Percentiles rank a stretch among this genome's conserved stretches.
Evolutionary conservation across 441 rosid genomes (phyloP).

Genomic region (Syzygium syzygioides): DNA sequence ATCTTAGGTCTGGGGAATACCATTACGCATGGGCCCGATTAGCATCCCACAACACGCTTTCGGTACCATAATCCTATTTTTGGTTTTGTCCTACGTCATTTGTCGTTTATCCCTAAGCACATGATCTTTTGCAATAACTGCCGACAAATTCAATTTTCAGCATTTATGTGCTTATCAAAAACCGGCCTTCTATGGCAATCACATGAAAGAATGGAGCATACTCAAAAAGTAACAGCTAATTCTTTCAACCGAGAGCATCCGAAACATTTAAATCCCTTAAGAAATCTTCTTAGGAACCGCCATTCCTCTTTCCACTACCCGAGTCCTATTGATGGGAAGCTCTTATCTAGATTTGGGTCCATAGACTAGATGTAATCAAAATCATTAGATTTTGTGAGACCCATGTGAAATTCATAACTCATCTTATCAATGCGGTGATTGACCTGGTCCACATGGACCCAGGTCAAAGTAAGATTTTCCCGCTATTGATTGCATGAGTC

Average conservation of each 20-base stretch:
- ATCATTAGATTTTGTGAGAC: neutral
- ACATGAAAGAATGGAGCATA: neutral
- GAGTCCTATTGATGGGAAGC: neutral
- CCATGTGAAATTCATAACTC: neutral
- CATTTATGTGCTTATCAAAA: neutral
- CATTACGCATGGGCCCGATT: too few species aligned
- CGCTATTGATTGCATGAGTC: too few species aligned
- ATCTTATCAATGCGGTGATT: neutral
- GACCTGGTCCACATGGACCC: neutral
- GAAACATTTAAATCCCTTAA: neutral
- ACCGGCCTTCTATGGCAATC: neutral
- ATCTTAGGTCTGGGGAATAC: too few species aligned
- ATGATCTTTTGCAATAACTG: neutral
- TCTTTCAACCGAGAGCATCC: neutral
- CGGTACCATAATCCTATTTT: neutral
- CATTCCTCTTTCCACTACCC: neutral
- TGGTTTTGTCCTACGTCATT: neutral
- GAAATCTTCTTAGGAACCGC: neutral
- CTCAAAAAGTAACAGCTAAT: neutral
- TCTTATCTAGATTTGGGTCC: neutral
- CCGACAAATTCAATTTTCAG: neutral
- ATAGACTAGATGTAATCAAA: neutral
- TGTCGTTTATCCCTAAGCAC: neutral
- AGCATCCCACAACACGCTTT: too few species aligned
- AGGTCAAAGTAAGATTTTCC: neutral